phyloP scores from a whole-genome alignment of 495 filamentous ascomycete genomes.

The Glonium stellatum region DNA sequence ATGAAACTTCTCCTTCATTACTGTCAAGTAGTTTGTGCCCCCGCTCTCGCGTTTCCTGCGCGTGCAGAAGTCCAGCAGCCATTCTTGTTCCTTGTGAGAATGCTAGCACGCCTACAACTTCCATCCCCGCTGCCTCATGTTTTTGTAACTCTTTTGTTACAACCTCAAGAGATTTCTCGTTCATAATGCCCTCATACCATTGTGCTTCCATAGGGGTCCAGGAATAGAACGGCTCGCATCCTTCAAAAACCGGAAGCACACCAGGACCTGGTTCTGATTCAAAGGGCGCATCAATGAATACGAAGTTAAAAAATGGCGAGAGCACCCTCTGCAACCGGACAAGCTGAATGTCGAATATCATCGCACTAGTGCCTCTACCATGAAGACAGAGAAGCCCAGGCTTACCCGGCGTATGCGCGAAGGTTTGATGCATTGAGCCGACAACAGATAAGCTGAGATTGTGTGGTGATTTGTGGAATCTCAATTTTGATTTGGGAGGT shows the following conservation, averaged over 20 bases:
- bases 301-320: constrained; percentile 15
- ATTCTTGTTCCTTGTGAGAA: constrained; percentile 21
- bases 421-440: too few relatives aligned
- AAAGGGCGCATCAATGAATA: constrained; percentile 5
- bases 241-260: constrained; percentile 2
- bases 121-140: neutral
- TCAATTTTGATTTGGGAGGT: too few relatives aligned
- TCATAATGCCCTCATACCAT: too few relatives aligned
- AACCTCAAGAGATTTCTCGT: neutral
- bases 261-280: neutral
- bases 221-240: constrained; percentile 22
- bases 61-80: constrained; percentile 15
- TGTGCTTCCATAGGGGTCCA: constrained; percentile 3
- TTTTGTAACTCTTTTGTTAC: neutral
- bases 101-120: constrained; percentile 16
- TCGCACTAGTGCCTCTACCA: constrained; percentile 19
- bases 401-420: constrained; percentile 1
- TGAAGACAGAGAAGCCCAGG: constrained; percentile 23
- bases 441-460: too few relatives aligned
- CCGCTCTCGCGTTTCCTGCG: neutral
- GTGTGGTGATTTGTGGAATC: too few relatives aligned
- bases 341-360: constrained; percentile 19
- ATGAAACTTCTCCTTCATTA: neutral
- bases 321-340: constrained; percentile 11
- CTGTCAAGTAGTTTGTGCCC: neutral